Conservation (phyloP, 1,284 basidiomycete species). For the Melampsora larici-populina region DNA sequence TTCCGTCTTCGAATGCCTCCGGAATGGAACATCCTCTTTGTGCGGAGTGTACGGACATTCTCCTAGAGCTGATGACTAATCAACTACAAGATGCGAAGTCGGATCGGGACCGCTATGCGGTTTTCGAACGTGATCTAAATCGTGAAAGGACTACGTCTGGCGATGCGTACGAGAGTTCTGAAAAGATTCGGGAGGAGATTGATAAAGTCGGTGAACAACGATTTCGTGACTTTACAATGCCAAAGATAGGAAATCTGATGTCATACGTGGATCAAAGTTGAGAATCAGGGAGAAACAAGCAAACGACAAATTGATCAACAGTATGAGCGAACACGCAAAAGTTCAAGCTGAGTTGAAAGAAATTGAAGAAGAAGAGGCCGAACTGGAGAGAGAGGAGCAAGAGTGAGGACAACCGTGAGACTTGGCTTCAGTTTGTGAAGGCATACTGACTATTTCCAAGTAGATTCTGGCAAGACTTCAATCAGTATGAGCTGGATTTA, state of each 20-base stretch:
- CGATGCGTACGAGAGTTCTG: slow-evolving; percentile 19
- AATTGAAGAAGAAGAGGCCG: slow-evolving; percentile 71
- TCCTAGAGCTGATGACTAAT: slow-evolving; percentile 71
- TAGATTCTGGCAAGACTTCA: slow-evolving; percentile 80
- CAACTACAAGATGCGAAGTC: slow-evolving; percentile 85
- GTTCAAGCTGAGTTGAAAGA: slow-evolving; percentile 69
- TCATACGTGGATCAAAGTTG: slow-evolving; percentile 43
- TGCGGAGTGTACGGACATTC: slow-evolving; percentile 81
- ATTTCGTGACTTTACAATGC: not conserved
- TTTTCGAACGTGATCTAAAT: slow-evolving; percentile 79
- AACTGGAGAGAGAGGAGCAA: slow-evolving; percentile 70
- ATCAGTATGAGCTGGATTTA: slow-evolving; percentile 65
- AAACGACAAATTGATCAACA: slow-evolving; percentile 68
- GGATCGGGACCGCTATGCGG: slow-evolving; percentile 86
- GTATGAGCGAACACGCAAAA: slow-evolving; percentile 69
- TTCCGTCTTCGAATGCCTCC: slow-evolving; percentile 73
- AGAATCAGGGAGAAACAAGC: slow-evolving; percentile 55
- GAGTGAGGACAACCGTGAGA: slow-evolving; percentile 61
- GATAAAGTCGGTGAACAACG: slow-evolving; percentile 55
- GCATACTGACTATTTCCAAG: not conserved
- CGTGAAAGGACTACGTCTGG: slow-evolving; percentile 52
- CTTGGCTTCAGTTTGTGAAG: not conserved
- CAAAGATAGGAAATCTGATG: not conserved
- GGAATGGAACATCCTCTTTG: slow-evolving; percentile 93
- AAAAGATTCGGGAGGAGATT: slow-evolving; percentile 61